Evolutionary conservation across 2,329 filamentous ascomycete genomes (phyloP).

Genomic region (Colletotrichum aenigma): DNA sequence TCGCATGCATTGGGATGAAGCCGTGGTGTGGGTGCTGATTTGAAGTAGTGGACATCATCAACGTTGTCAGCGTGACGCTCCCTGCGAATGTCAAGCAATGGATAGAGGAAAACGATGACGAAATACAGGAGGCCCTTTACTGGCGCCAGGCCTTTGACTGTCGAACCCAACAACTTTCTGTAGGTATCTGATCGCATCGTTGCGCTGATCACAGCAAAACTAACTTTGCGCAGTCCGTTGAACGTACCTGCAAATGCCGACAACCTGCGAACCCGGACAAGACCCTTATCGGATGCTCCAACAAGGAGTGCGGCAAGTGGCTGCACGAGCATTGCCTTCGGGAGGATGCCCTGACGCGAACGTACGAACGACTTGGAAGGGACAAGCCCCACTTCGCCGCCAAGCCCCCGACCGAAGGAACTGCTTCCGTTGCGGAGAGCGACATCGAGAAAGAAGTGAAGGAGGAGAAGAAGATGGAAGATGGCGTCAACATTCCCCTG

Average conservation of each 20-base stretch:
- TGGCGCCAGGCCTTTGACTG: constrained; percentile 69
- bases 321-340: constrained; percentile 68
- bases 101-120: constrained; percentile 71
- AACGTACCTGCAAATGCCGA: constrained; percentile 62
- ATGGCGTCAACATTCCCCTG: constrained; percentile 36
- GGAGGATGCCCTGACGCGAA: constrained; percentile 55
- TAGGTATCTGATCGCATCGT: constrained; percentile 36
- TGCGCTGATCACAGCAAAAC: background rate
- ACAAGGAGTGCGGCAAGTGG: constrained; percentile 61
- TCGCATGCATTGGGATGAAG: background rate
- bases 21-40: constrained; percentile 25
- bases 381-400: constrained; percentile 52
- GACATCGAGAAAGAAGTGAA: constrained; percentile 37
- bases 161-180: constrained; percentile 61
- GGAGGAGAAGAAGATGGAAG: constrained; percentile 14
- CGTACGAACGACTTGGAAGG: constrained; percentile 54
- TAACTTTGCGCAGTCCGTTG: constrained; percentile 48
- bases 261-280: constrained; percentile 67
- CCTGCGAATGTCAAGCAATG: constrained; percentile 68
- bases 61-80: constrained; percentile 71
- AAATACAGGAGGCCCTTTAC: constrained; percentile 62
- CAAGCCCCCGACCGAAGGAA: constrained; percentile 24
- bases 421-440: constrained; percentile 30
- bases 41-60: constrained; percentile 70
- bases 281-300: constrained; percentile 62